Conservation (phyloP, 441 rosid genomes). For the Rhodomyrtus psidioides region DNA sequence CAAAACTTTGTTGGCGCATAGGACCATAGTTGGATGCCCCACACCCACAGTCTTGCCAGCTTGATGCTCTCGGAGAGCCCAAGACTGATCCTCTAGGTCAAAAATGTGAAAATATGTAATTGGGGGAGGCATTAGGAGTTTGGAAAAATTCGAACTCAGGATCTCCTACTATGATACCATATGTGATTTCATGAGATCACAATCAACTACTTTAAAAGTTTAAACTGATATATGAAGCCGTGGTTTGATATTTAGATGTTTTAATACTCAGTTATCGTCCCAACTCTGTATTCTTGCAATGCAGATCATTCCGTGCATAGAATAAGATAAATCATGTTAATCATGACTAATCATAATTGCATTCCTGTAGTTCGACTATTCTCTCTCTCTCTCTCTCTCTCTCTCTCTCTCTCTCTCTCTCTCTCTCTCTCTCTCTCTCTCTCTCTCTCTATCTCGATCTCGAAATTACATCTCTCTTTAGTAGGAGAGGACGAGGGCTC, state of each 20-base stretch:
- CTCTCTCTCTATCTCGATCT: too few species aligned
- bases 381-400: too few species aligned
- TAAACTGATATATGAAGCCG: not conserved
- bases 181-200: rapidly evolving
- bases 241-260: not conserved
- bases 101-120: not conserved
- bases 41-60: not conserved
- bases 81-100: rapidly evolving
- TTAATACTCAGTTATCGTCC: not conserved
- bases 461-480: not conserved
- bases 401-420: too few species aligned
- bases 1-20: not conserved
- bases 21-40: not conserved
- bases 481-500: not conserved
- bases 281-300: not conserved
- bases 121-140: not conserved
- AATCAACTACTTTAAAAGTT: not conserved
- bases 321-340: not conserved
- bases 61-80: not conserved
- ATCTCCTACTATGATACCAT: rapidly evolving
- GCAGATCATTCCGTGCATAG: not conserved
- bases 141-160: not conserved
- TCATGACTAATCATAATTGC: not conserved
- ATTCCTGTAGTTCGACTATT: not conserved
- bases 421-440: too few species aligned